Evolutionary conservation across 164 flowering plant genomes (phyloP), one percentile per base, ranked within the genome.

Genomic region (Chimonanthus salicifolius): DNA sequence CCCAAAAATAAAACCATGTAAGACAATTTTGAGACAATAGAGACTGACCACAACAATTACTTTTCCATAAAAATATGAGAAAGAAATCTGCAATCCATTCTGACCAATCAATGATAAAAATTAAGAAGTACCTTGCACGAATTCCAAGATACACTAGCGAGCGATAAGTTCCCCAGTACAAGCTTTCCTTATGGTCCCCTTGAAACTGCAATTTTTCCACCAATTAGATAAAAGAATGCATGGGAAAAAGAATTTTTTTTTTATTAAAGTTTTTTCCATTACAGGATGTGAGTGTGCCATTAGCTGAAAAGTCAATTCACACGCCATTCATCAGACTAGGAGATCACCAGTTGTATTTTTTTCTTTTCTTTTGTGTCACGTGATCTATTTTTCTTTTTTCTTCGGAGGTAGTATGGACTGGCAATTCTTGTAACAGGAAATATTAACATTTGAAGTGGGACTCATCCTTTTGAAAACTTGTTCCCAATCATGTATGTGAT

Each of bases 121-220:
- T 44, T n/a, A 15, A 33, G 20, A 67, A 33, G 11, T 80, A 95
- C 98, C 98, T 88, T 3, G 98, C 92, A 4, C 99, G 97, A 69
- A 95, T 80, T 58, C 98, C 97, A 58, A 96, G 82, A 84, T 96
- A 96, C 78, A 89, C 92, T 54, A 86, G 88, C 72, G 97, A 93
- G 20, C 98, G 90, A 78, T 93, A 96, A 49, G 99, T 94, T 76
- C 99, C 99, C 98, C 99, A 92, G 62, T 93, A 93, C 82, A 95
- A 83, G 80, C 94, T 88, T 88, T 93, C 97, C 82, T 85, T 88
- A 72, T 95, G 99, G 78, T 92, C 92, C 3, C 97, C 98, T 87
- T 89, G 94, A 86, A 93, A 93, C 98, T 93, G 84, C 79, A 82
- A 64, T 21, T 74, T 18, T 64, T 13, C 15, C 68, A 66, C 47